Conservation (phyloP, 2,329 filamentous ascomycete species). For the Stagonosporopsis chrysanthemi region DNA sequence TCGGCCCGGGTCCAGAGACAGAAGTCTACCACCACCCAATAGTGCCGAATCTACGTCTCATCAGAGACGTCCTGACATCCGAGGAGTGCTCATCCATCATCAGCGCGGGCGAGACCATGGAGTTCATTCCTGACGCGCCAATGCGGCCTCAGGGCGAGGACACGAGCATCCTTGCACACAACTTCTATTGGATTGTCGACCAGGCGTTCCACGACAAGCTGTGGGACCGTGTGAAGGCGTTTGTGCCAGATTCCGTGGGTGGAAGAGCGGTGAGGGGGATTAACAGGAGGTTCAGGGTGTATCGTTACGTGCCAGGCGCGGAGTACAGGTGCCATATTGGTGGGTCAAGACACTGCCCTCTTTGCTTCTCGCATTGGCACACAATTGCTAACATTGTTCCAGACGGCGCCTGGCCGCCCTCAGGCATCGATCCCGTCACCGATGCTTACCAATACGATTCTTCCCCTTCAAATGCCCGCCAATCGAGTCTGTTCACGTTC, state of each 20-base stretch:
- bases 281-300: slow-evolving; percentile 74
- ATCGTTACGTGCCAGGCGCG: slow-evolving; percentile 75
- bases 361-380: background rate
- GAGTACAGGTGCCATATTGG: slow-evolving; percentile 74
- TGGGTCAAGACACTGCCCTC: slow-evolving; percentile 27
- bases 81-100: slow-evolving; percentile 72
- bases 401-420: slow-evolving; percentile 76
- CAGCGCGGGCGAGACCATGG: slow-evolving; percentile 69
- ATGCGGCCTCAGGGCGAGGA: slow-evolving; percentile 69
- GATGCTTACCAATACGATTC: slow-evolving; percentile 71
- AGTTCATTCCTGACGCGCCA: slow-evolving; percentile 72
- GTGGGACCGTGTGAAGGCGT: slow-evolving; percentile 67
- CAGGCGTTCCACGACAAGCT: slow-evolving; percentile 67
- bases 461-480: slow-evolving; percentile 65
- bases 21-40: slow-evolving; percentile 66
- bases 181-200: slow-evolving; percentile 77
- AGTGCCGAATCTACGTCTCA: slow-evolving; percentile 68
- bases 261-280: slow-evolving; percentile 68
- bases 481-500: slow-evolving; percentile 74
- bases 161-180: slow-evolving; percentile 71
- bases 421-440: slow-evolving; percentile 63
- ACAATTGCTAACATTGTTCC: slow-evolving; percentile 3
- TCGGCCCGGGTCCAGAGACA: slow-evolving; percentile 58
- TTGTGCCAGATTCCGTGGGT: slow-evolving; percentile 63
- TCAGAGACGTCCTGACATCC: slow-evolving; percentile 66